Conservation (phyloP, 768 basidiomycete species). For the Lactifluus rugatus region DNA sequence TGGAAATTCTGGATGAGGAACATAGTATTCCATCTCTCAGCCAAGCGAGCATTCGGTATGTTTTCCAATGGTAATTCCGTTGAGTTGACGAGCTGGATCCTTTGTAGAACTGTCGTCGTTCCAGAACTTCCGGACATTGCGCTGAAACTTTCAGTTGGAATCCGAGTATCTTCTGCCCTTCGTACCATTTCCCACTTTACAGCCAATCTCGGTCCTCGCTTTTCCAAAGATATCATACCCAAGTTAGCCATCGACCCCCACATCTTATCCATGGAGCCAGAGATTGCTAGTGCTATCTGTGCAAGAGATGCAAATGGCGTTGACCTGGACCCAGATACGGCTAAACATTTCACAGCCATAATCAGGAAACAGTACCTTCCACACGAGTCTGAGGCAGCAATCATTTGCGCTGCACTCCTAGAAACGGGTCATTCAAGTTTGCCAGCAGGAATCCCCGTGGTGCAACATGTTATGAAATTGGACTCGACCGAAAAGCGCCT, state of each 20-base stretch:
- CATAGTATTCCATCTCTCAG: slow-evolving; percentile 35
- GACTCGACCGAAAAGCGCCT: slow-evolving; percentile 38
- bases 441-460: slow-evolving; percentile 35
- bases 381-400: slow-evolving; percentile 33
- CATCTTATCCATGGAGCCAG: slow-evolving; percentile 38
- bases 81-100: not conserved
- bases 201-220: slow-evolving; percentile 47
- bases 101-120: slow-evolving; percentile 35
- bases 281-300: slow-evolving; percentile 42
- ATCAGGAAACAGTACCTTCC: slow-evolving; percentile 37
- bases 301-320: slow-evolving; percentile 14
- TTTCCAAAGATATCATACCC: slow-evolving; percentile 41
- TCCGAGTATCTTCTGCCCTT: slow-evolving; percentile 48
- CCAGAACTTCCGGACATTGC: slow-evolving; percentile 37
- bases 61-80: not conserved
- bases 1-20: slow-evolving; percentile 33
- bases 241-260: slow-evolving; percentile 35
- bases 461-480: slow-evolving; percentile 38
- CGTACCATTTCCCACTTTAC: slow-evolving; percentile 53
- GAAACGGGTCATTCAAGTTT: slow-evolving; percentile 41
- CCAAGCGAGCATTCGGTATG: slow-evolving; percentile 47
- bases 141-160: slow-evolving; percentile 44
- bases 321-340: slow-evolving; percentile 34
- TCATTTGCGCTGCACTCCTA: slow-evolving; percentile 43
- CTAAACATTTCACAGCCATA: slow-evolving; percentile 46